These are phyloP conservation scores for Fomitopsis schrenkii DNA, from an alignment of 1,284 basidiomycete species.

Conservation along the genomic window DNA sequence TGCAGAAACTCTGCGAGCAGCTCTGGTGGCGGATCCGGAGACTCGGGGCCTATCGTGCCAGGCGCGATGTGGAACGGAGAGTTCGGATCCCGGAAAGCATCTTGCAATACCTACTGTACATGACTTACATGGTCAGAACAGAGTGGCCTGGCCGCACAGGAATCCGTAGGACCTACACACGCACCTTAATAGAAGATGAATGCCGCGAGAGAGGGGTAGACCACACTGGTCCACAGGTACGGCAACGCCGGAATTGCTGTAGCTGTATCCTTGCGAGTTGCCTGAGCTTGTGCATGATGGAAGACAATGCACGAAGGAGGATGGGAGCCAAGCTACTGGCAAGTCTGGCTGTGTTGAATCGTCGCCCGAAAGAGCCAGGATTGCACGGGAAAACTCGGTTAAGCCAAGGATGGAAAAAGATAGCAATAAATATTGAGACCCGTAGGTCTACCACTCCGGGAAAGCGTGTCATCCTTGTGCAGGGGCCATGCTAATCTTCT, in stretches of 20 bases:
- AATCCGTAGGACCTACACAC: background rate
- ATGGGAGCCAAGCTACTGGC: too few species aligned
- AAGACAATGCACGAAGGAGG: background rate
- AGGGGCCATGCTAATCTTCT: slow-evolving; percentile 23
- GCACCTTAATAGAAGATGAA: background rate
- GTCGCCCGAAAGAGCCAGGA: background rate
- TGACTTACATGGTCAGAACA: background rate
- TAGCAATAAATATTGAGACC: slow-evolving; percentile 14
- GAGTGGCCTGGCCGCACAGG: too few species aligned
- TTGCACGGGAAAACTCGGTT: too few species aligned
- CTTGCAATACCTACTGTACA: slow-evolving; percentile 39
- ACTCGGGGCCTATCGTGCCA: slow-evolving; percentile 55
- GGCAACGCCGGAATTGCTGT: background rate
- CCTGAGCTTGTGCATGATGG: background rate
- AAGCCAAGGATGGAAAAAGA: background rate
- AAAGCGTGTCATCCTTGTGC: slow-evolving; percentile 23
- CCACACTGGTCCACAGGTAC: background rate
- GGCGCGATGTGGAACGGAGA: slow-evolving; percentile 65
- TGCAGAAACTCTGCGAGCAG: slow-evolving; percentile 13
- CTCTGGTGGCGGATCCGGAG: slow-evolving; percentile 39
- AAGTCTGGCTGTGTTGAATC: too few species aligned
- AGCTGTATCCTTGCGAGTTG: background rate
- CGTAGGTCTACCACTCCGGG: slow-evolving; percentile 23
- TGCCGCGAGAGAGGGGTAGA: background rate
- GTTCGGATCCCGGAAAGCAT: slow-evolving; percentile 57